Conservation (phyloP, 108 stramenopile species). For the Epithemia pelagica region DNA sequence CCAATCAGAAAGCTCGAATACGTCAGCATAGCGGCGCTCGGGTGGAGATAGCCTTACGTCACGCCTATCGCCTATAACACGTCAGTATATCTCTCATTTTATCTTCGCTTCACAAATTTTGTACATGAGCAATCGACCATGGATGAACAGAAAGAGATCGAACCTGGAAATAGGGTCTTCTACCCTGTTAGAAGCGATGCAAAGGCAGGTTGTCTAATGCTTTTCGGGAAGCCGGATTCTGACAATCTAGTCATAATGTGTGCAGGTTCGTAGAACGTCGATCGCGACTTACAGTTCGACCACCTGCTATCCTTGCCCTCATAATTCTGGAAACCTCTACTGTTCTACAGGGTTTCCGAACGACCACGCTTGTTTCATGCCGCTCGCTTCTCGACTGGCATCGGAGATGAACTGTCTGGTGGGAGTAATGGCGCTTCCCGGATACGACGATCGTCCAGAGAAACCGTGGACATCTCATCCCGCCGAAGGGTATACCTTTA, state of each 20-base stretch:
- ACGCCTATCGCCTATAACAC: no score
- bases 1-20: no score
- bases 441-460: conserved; percentile 13
- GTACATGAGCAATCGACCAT: no score
- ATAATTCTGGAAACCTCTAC: no score
- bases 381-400: conserved; percentile 30
- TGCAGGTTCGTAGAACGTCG: background rate
- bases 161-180: background rate
- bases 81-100: no score
- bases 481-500: conserved; percentile 24
- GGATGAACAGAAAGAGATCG: background rate
- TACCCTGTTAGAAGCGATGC: background rate
- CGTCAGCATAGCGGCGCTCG: no score
- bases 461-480: conserved; percentile 8
- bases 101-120: no score
- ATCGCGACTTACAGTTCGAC: no score
- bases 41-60: no score
- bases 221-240: background rate
- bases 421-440: conserved; percentile 40
- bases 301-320: no score
- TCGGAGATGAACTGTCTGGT: conserved; percentile 12
- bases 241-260: background rate
- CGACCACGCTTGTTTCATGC: conserved; percentile 27
- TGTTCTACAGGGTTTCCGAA: conserved; percentile 30
- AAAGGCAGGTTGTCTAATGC: background rate